Percentiles rank a stretch among this genome's conserved stretches.
Conservation (phyloP, 495 filamentous ascomycete genomes). For the Daldinia vernicosa region DNA sequence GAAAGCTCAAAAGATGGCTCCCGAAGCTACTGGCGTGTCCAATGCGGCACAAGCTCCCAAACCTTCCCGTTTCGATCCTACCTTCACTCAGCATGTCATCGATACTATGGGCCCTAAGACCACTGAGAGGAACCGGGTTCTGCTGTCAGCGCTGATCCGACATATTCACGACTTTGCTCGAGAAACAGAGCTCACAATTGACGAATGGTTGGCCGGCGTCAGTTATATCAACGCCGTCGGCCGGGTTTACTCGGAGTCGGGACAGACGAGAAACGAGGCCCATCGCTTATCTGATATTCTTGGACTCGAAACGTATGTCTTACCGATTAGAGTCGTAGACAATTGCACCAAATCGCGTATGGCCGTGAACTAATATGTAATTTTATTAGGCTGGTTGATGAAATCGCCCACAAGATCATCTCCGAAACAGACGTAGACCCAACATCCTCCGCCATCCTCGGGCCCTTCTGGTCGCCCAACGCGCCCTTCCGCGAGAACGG, state of each 20-base stretch:
- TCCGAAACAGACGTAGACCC: constrained; percentile 73
- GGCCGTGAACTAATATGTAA: not conserved
- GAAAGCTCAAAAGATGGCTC: constrained; percentile 34
- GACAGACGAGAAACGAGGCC: constrained; percentile 72
- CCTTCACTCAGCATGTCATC: constrained; percentile 78
- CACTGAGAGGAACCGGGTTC: constrained; percentile 69
- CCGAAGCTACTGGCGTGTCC: constrained; percentile 29
- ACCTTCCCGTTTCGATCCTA: constrained; percentile 68
- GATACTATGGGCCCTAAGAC: constrained; percentile 80
- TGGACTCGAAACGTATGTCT: constrained; percentile 80
- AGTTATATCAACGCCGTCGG: constrained; percentile 65
- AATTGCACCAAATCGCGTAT: too few relatives aligned
- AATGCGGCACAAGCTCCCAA: constrained; percentile 40
- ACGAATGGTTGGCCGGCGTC: constrained; percentile 83
- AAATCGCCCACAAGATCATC: constrained; percentile 83
- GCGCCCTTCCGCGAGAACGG: constrained; percentile 79
- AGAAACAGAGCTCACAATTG: constrained; percentile 79
- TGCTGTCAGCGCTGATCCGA: constrained; percentile 72
- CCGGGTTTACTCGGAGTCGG: constrained; percentile 59
- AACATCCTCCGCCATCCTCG: constrained; percentile 84
- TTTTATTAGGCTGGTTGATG: constrained; percentile 71
- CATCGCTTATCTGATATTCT: constrained; percentile 82
- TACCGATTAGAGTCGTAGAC: not conserved
- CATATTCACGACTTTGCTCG: constrained; percentile 87
- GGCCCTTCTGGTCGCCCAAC: constrained; percentile 88